phyloP scores from a whole-genome alignment of 352 stramenopile genomes.

The Globisporangium heterothallicum region DNA sequence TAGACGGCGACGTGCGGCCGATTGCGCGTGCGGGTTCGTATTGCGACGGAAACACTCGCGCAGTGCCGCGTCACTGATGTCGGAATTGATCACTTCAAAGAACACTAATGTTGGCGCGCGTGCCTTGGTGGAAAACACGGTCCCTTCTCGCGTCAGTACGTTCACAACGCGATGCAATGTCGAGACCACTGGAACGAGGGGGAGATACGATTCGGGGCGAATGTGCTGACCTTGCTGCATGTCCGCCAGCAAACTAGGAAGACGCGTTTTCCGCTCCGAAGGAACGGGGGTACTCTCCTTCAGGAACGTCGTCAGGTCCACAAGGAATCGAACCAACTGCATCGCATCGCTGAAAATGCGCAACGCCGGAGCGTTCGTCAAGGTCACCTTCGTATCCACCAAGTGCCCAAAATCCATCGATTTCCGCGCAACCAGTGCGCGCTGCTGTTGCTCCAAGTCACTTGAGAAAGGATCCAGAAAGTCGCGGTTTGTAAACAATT shows the following conservation, averaged over 20 bases:
- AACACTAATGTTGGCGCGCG: conserved; percentile 60
- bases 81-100: conserved; percentile 47
- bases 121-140: conserved; percentile 67
- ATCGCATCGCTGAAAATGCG: conserved; percentile 59
- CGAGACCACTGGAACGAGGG: conserved; percentile 22
- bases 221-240: conserved; percentile 43
- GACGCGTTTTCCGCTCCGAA: conserved; percentile 35
- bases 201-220: conserved; percentile 45
- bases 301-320: conserved; percentile 58
- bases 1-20: not conserved
- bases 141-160: conserved; percentile 50
- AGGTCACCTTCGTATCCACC: conserved; percentile 34
- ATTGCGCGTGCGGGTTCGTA: conserved; percentile 10
- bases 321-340: conserved; percentile 50
- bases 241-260: conserved; percentile 34
- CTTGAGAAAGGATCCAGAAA: conserved; percentile 51
- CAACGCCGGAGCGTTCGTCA: conserved; percentile 33
- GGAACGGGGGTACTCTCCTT: conserved; percentile 50
- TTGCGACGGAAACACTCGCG: conserved; percentile 16
- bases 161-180: conserved; percentile 39
- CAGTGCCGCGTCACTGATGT: conserved; percentile 20
- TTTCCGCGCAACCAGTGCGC: conserved; percentile 31
- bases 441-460: conserved; percentile 34
- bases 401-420: conserved; percentile 27
- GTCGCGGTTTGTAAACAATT: conserved; percentile 16